Evolutionary conservation across 2,329 filamentous ascomycete genomes (phyloP), one percentile per base, ranked within the genome.

Genomic region (Beauveria varroae): DNA sequence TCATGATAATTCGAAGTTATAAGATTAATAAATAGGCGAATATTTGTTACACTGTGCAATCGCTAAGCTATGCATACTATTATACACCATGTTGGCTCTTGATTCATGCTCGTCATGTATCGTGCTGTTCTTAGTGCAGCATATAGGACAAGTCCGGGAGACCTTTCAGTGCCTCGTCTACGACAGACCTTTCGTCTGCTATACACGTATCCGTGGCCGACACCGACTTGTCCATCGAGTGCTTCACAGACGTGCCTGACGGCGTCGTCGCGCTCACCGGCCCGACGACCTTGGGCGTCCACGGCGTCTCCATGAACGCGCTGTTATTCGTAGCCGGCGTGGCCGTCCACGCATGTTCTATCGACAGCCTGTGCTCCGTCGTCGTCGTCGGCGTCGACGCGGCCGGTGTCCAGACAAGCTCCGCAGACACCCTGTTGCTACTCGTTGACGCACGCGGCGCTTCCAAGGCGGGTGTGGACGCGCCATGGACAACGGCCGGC

Each of bases 91-190:
- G 41, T 50, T 49, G 47, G 16, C 24, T 12, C 16, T 22, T 18
- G 10, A 16, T 40, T 30, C 22, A 51, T 51, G 43, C 22, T 41
- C 22, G 34, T 51, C 7, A 44, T 22, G n/a, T 34, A 10, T 7
- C 16, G n/a, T 43, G 16, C 10, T 49, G 14, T 9, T 14, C 14
- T 59, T 41, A 60, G 4, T 52, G 55, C 49, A 64, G 51, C 63
- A 64, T 64, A 12, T 64, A 64, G 3, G 63, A 56, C 18, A 64
- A 52, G 12, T 63, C 61, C 6, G 63, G 63, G 9, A 64, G 24
- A 14, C 28, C 26, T 18, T 30, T 2, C 34, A 64, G 30, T 22
- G 57, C 57, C 34, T 58, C 58, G 3, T 59, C 57, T 3, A 64
- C 24, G 4, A 34, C 10, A 1, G n/a, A 34, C 3, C 10, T 41